Percentiles rank a stretch among this genome's conserved stretches.
Evolutionary conservation across 1,139 yeast species (phyloP).

Genomic region (Sugiyamaella grinbergsii): DNA sequence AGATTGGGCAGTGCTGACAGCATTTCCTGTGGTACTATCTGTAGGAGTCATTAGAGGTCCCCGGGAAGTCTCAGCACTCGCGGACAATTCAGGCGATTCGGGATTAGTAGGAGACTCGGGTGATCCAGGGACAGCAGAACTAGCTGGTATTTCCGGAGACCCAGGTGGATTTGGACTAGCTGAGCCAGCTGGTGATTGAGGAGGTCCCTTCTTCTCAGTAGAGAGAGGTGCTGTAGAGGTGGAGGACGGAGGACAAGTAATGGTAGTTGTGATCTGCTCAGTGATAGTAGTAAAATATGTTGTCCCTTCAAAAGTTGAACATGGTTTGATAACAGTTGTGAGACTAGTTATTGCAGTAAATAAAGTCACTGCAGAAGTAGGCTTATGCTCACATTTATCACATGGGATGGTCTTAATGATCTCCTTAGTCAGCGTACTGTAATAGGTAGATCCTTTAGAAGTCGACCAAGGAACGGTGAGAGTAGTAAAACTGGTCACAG

Average conservation of each 20-base stretch:
- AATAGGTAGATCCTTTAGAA: constrained; percentile 13
- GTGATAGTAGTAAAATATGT: constrained; percentile 19
- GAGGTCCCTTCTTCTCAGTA: neutral
- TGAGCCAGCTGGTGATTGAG: constrained; percentile 1
- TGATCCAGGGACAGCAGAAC: neutral
- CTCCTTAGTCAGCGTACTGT: constrained; percentile 17
- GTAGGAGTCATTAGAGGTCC: neutral
- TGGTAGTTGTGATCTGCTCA: constrained; percentile 16
- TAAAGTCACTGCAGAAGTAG: neutral
- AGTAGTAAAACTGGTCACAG: constrained; percentile 11
- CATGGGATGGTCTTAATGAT: constrained; percentile 16
- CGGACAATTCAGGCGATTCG: neutral
- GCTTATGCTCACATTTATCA: neutral
- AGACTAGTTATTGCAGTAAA: constrained; percentile 15
- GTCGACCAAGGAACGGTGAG: constrained; percentile 18
- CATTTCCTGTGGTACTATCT: neutral
- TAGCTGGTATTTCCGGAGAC: neutral
- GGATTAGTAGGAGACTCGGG: neutral
- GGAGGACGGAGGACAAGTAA: constrained; percentile 16
- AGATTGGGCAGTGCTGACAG: no score
- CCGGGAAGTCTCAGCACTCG: neutral
- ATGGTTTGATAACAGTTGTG: constrained; percentile 25
- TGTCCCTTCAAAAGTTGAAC: constrained; percentile 18
- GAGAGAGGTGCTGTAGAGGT: constrained; percentile 8
- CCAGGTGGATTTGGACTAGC: neutral